Evolutionary conservation across 2,329 filamentous ascomycete genomes (phyloP).

Genomic region (Verticillium tricorpus): DNA sequence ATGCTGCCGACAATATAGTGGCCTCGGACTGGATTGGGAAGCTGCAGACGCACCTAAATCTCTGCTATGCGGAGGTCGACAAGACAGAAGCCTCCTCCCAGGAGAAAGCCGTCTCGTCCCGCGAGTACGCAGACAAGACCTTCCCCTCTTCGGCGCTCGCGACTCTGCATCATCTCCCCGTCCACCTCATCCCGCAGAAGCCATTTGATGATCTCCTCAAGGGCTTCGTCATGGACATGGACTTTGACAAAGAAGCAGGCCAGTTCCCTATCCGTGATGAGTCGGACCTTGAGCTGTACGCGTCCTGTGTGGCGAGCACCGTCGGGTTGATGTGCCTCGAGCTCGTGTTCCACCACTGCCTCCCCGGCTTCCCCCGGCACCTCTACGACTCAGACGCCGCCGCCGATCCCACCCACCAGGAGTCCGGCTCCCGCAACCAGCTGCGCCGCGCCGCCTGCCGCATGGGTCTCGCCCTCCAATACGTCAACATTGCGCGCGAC

Average conservation of each 20-base stretch:
- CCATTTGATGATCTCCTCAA: conserved; percentile 61
- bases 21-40: conserved; percentile 55
- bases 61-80: conserved; percentile 36
- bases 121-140: conserved; percentile 34
- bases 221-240: conserved; percentile 65
- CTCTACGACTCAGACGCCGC: neutral
- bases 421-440: conserved; percentile 25
- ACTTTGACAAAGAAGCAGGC: conserved; percentile 34
- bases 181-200: conserved; percentile 46
- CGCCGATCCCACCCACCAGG: conserved; percentile 7
- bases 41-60: conserved; percentile 51
- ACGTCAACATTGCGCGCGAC: conserved; percentile 72
- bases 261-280: conserved; percentile 55
- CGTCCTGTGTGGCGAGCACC: conserved; percentile 65
- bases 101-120: neutral
- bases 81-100: neutral
- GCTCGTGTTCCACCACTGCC: conserved; percentile 57
- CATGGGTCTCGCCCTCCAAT: conserved; percentile 74
- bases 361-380: neutral
- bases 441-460: conserved; percentile 53
- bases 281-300: conserved; percentile 57
- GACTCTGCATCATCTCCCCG: conserved; percentile 56
- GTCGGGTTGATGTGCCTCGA: conserved; percentile 66
- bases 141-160: conserved; percentile 50
- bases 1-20: conserved; percentile 47